Evolutionary conservation across 2,329 filamentous ascomycete genomes (phyloP).

Genomic region (Penicillium sp.): DNA sequence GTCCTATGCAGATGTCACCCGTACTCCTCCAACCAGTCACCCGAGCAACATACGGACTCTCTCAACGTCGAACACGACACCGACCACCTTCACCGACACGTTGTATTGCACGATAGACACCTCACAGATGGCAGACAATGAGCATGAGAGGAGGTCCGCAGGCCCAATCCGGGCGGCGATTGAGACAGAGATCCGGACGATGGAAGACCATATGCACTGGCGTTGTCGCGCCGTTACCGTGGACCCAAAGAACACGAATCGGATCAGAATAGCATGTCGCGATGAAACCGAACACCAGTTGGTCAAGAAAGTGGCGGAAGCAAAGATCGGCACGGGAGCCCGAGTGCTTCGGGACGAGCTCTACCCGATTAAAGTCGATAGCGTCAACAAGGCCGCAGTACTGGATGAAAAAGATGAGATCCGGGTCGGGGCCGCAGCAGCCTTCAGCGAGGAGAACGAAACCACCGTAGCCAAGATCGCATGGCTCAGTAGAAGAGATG

Average conservation of each 20-base stretch:
- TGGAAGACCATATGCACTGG: slow-evolving; percentile 9
- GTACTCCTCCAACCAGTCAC: slow-evolving; percentile 14
- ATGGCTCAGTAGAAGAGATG: slow-evolving; percentile 11
- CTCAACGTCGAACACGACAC: slow-evolving; percentile 15
- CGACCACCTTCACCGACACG: slow-evolving; percentile 17
- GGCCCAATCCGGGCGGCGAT: slow-evolving; percentile 9
- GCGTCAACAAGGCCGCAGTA: no score
- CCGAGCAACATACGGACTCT: slow-evolving; percentile 21
- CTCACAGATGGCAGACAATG: slow-evolving; percentile 13
- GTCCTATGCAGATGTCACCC: slow-evolving; percentile 21
- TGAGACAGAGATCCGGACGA: slow-evolving; percentile 15
- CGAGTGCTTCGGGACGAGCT: slow-evolving; percentile 16
- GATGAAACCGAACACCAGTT: slow-evolving; percentile 1
- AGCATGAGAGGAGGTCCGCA: slow-evolving; percentile 9
- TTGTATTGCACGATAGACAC: slow-evolving; percentile 14
- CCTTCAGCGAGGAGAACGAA: slow-evolving; percentile 14
- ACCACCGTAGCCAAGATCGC: slow-evolving; percentile 12
- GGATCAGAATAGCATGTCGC: slow-evolving; percentile 15
- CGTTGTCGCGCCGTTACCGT: slow-evolving; percentile 12
- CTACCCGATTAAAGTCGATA: slow-evolving; percentile 14
- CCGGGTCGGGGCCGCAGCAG: slow-evolving; percentile 9
- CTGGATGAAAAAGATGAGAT: slow-evolving; percentile 13
- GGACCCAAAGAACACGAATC: slow-evolving; percentile 11
- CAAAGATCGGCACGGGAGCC: slow-evolving; percentile 10
- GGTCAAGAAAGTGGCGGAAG: slow-evolving; percentile 13